A percentile compares a stretch with the other conserved stretches of the same genome.
phyloP scores from a whole-genome alignment of 1,284 basidiomycete species.

The Takashimella tepidaria region DNA sequence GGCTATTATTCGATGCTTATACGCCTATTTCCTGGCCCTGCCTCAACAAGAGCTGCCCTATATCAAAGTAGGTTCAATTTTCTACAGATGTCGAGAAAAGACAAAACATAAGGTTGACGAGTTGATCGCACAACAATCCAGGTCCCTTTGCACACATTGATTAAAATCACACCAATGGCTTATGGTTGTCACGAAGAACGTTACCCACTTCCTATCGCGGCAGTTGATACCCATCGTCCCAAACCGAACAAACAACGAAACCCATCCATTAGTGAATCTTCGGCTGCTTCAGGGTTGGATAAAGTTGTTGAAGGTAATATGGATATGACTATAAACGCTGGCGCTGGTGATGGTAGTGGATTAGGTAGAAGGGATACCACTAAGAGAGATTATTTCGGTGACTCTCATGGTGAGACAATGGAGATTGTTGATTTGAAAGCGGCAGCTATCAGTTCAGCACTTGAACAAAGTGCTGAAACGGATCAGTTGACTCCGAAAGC shows the following conservation, averaged over 20 bases:
- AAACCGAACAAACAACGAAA: slow-evolving; percentile 55
- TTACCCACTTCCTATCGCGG: slow-evolving; percentile 75
- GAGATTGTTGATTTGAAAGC: not conserved
- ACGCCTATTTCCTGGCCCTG: slow-evolving; percentile 91
- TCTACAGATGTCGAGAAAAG: not conserved
- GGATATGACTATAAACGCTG: too few species aligned
- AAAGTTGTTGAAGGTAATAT: not conserved
- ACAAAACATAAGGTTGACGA: too few species aligned
- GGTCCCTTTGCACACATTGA: slow-evolving; percentile 91
- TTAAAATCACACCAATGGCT: slow-evolving; percentile 95
- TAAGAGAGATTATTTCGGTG: slow-evolving; percentile 16
- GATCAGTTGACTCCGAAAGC: not conserved
- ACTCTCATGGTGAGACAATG: not conserved
- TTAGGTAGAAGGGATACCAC: not conserved
- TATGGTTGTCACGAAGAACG: slow-evolving; percentile 98
- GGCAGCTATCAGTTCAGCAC: not conserved
- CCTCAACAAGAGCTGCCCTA: slow-evolving; percentile 93
- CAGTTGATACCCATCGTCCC: slow-evolving; percentile 90
- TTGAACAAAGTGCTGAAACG: not conserved
- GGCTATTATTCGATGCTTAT: slow-evolving; percentile 88
- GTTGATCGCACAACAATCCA: too few species aligned
- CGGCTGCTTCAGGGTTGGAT: not conserved
- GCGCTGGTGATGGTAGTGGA: too few species aligned
- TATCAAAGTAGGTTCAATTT: slow-evolving; percentile 60
- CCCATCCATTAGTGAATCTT: slow-evolving; percentile 1